A percentile compares a stretch with the other conserved stretches of the same genome.
Evolutionary conservation across 306 rosid genomes (phyloP).

Genomic region (Trifolium fragiferum): DNA sequence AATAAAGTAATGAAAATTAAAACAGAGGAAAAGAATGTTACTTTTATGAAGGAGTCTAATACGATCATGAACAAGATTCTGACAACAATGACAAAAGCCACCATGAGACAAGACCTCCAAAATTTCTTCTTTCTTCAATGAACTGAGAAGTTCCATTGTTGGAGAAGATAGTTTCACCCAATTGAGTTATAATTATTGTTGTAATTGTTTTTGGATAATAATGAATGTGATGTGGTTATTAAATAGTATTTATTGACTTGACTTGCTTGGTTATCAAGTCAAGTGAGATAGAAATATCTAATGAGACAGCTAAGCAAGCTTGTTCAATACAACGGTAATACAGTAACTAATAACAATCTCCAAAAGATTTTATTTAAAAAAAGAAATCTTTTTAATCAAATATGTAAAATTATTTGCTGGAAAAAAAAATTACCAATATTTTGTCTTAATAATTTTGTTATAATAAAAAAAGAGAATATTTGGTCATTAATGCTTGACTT

Average conservation of each 20-base stretch:
- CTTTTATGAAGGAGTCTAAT: conserved; percentile 31
- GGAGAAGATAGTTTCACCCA: background rate
- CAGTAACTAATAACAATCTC: no score
- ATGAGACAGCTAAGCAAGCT: background rate
- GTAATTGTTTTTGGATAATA: no score
- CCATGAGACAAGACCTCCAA: conserved; percentile 44
- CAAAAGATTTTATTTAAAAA: no score
- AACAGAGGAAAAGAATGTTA: background rate
- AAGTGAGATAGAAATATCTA: background rate
- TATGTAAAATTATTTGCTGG: no score
- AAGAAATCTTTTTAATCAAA: no score
- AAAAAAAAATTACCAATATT: background rate
- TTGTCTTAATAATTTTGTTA: background rate
- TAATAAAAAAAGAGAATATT: background rate
- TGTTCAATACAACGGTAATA: background rate
- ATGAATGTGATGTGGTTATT: no score
- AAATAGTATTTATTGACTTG: no score
- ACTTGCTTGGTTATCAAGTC: background rate
- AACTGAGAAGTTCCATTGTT: conserved; percentile 2
- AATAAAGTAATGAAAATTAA: background rate
- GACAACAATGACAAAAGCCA: conserved; percentile 48
- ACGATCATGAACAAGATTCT: conserved; percentile 37
- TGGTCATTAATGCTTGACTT: conserved; percentile 5
- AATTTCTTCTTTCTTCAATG: conserved; percentile 46
- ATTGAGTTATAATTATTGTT: background rate